These are phyloP conservation scores for Fraxinus americana DNA, from an alignment of 257 asterid species.

Conservation along the genomic window DNA sequence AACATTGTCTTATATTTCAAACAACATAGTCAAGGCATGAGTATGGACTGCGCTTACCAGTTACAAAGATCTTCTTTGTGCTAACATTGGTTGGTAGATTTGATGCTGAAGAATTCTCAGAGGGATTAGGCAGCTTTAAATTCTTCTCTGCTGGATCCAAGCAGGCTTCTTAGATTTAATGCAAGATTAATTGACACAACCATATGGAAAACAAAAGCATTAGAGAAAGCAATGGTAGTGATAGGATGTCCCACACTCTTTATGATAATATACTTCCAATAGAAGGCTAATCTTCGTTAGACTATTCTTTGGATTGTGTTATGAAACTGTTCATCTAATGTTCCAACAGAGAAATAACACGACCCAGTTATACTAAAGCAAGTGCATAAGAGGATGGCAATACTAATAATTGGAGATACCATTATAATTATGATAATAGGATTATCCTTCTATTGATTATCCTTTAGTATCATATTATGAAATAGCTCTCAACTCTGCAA, in stretches of 20 bases:
- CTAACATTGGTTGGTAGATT: conserved; percentile 44
- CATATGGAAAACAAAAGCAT: conserved; percentile 5
- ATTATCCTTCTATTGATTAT: neutral
- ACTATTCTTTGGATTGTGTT: neutral
- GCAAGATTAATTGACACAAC: neutral
- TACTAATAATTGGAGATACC: neutral
- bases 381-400: neutral
- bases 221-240: neutral
- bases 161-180: neutral
- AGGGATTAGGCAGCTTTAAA: conserved; percentile 22
- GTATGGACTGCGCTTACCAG: conserved; percentile 55
- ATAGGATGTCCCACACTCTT: neutral
- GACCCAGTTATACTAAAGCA: neutral
- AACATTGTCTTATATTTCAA: conserved; percentile 18
- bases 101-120: conserved; percentile 42
- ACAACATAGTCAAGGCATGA: neutral
- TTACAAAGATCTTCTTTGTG: conserved; percentile 92
- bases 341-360: neutral
- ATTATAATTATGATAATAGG: neutral
- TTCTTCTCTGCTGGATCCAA: conserved; percentile 45
- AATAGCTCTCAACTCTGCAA: neutral
- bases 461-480: neutral
- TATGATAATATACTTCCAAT: neutral
- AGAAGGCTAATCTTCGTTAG: neutral
- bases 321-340: neutral